Evolutionary conservation across 176 grass and related monocot species (phyloP).

Genomic region (Phoenix roebelenii): DNA sequence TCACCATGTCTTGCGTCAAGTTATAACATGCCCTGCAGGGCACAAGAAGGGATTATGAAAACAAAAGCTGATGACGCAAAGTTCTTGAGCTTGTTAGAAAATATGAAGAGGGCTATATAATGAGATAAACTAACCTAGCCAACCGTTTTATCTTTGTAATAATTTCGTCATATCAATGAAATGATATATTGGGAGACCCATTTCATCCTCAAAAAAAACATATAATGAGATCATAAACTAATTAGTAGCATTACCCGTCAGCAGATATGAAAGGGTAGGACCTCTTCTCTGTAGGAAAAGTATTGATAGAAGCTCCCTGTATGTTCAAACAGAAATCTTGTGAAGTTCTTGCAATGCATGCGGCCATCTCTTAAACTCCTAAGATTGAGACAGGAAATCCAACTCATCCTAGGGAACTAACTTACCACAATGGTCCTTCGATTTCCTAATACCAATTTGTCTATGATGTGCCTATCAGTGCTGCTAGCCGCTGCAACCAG

Average conservation of each 20-base stretch:
- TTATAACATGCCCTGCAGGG: too few species aligned
- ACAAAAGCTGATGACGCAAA: not conserved
- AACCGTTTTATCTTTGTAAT: too few species aligned
- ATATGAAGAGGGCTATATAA: not conserved
- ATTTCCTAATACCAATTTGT: conserved; percentile 23
- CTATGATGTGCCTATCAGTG: conserved; percentile 21
- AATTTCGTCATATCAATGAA: too few species aligned
- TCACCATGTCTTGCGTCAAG: not conserved
- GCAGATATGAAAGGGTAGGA: not conserved
- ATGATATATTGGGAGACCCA: not conserved
- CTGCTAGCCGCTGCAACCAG: conserved; percentile 22
- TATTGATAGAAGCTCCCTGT: conserved; percentile 19
- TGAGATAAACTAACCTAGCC: not conserved
- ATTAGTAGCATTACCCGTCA: too few species aligned
- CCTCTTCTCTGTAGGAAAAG: not conserved
- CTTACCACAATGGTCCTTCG: conserved; percentile 13
- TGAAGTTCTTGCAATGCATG: too few species aligned
- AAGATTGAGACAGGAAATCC: too few species aligned
- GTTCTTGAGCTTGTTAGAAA: not conserved
- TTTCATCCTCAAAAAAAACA: too few species aligned
- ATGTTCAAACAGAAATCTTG: too few species aligned
- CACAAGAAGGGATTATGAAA: too few species aligned
- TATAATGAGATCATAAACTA: not conserved
- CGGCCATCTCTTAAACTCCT: too few species aligned
- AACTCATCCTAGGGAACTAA: too few species aligned